A percentile compares a stretch with the other conserved stretches of the same genome.
Evolutionary conservation across 2,329 filamentous ascomycete genomes (phyloP).

Genomic region (Alternaria gaisen): DNA sequence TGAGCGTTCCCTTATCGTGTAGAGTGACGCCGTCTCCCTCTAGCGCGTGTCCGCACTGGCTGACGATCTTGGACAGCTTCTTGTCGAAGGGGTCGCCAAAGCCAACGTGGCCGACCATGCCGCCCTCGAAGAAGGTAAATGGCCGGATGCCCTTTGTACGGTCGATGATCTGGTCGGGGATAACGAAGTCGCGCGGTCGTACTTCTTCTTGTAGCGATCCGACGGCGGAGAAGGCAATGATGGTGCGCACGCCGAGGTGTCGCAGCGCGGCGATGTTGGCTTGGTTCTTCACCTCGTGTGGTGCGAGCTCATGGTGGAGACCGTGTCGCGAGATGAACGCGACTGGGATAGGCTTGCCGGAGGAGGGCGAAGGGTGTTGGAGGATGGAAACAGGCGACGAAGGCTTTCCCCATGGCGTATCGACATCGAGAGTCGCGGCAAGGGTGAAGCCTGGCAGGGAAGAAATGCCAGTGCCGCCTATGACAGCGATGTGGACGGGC

Average conservation of each 20-base stretch:
- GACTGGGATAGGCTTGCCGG: slow-evolving; percentile 67
- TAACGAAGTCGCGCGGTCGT: slow-evolving; percentile 93
- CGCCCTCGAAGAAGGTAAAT: slow-evolving; percentile 94
- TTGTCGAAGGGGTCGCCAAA: slow-evolving; percentile 96
- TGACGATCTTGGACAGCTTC: slow-evolving; percentile 77
- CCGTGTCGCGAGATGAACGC: slow-evolving; percentile 97
- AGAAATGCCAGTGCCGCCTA: slow-evolving; percentile 84
- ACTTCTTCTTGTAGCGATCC: slow-evolving; percentile 92
- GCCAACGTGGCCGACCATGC: slow-evolving; percentile 90
- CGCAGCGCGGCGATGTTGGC: slow-evolving; percentile 99
- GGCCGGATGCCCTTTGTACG: slow-evolving; percentile 93
- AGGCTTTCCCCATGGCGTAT: slow-evolving; percentile 89
- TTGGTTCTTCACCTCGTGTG: slow-evolving; percentile 91
- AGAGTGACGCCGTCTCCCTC: slow-evolving; percentile 84
- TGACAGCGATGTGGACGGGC: slow-evolving; percentile 61
- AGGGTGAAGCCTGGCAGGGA: slow-evolving; percentile 87
- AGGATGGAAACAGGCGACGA: slow-evolving; percentile 84
- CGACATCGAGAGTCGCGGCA: slow-evolving; percentile 77
- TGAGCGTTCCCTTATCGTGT: slow-evolving; percentile 82
- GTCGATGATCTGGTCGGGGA: slow-evolving; percentile 97
- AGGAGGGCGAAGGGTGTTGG: slow-evolving; percentile 79
- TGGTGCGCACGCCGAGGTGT: slow-evolving; percentile 83
- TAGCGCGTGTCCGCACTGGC: slow-evolving; percentile 77
- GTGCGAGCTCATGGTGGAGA: slow-evolving; percentile 84
- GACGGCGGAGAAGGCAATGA: slow-evolving; percentile 95